Evolutionary conservation across 768 basidiomycete genomes (phyloP).

Genomic region (Phylloporus scabripes): DNA sequence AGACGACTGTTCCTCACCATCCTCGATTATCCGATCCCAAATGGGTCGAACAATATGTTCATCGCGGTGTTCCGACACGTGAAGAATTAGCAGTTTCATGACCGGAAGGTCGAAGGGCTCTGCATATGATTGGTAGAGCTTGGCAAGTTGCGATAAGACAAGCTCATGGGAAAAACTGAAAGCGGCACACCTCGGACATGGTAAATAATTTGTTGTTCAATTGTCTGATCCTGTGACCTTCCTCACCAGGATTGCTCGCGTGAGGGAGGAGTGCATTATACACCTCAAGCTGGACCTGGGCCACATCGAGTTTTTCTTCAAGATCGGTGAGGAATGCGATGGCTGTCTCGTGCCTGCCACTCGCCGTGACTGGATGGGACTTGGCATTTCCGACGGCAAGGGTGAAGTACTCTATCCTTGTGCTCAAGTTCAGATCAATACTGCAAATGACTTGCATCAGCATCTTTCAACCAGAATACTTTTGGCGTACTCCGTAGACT

Average conservation of each 20-base stretch:
- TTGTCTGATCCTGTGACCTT: conserved; percentile 56
- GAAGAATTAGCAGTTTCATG: conserved; percentile 84
- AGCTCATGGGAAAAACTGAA: conserved; percentile 1
- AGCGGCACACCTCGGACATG: conserved; percentile 70
- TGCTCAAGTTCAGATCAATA: conserved; percentile 61
- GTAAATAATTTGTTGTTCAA: conserved; percentile 60
- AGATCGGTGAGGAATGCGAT: conserved; percentile 92
- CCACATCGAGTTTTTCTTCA: conserved; percentile 95
- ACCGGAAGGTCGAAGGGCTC: conserved; percentile 78
- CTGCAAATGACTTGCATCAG: conserved; percentile 31
- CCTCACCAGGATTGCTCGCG: conserved; percentile 53
- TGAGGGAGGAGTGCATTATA: conserved; percentile 62
- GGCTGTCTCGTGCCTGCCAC: conserved; percentile 79
- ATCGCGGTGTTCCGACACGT: conserved; percentile 91
- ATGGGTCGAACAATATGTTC: conserved; percentile 75
- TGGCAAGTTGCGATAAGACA: conserved; percentile 8
- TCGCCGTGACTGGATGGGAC: conserved; percentile 78
- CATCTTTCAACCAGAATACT: background rate
- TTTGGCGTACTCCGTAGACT: conserved; percentile 65
- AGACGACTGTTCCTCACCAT: conserved; percentile 45
- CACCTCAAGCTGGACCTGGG: conserved; percentile 93
- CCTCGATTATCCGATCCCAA: conserved; percentile 84
- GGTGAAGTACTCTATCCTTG: conserved; percentile 86
- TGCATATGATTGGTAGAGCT: conserved; percentile 89
- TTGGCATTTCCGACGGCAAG: conserved; percentile 95